A percentile compares a stretch with the other conserved stretches of the same genome.
These are phyloP conservation scores for Sugiyamaella japonica DNA, from an alignment of 1,139 yeast genomes.

Conservation along the genomic window DNA sequence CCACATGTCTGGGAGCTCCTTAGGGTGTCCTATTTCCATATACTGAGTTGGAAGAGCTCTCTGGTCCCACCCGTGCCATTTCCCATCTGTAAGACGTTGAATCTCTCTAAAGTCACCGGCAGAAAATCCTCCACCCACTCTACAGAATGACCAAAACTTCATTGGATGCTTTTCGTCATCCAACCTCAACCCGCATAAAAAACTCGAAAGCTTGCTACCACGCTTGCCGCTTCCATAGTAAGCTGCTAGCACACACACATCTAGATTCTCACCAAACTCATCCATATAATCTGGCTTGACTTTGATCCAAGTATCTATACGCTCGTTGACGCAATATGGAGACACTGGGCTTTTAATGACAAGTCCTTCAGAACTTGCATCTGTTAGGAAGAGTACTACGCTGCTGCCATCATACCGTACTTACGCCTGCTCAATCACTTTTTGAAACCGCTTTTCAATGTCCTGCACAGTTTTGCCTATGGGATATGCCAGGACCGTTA, in stretches of 20 bases:
- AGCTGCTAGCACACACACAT: conserved; percentile 75
- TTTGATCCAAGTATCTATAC: conserved; percentile 73
- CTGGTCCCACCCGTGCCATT: conserved; percentile 55
- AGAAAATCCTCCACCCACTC: conserved; percentile 84
- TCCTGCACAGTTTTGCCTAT: conserved; percentile 51
- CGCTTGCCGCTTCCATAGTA: conserved; percentile 62
- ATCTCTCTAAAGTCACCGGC: conserved; percentile 60
- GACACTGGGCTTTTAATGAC: conserved; percentile 67
- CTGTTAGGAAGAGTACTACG: neutral
- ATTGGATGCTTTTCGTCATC: conserved; percentile 38
- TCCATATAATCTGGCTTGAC: conserved; percentile 88
- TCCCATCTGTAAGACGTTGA: conserved; percentile 55
- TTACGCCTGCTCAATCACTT: conserved; percentile 53
- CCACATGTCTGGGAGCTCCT: conserved; percentile 67
- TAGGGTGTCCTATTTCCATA: conserved; percentile 34
- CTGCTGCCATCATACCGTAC: neutral
- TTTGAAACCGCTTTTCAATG: conserved; percentile 55
- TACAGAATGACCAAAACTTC: conserved; percentile 62
- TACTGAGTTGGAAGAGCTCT: conserved; percentile 43
- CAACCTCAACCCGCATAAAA: conserved; percentile 66
- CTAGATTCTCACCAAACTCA: conserved; percentile 84
- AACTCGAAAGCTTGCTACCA: conserved; percentile 50
- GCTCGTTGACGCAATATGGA: conserved; percentile 58
- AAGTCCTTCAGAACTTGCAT: conserved; percentile 68
- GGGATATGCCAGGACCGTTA: conserved; percentile 57